phyloP scores from a whole-genome alignment of 2,329 filamentous ascomycete genomes.

The Penicillium palitans region DNA sequence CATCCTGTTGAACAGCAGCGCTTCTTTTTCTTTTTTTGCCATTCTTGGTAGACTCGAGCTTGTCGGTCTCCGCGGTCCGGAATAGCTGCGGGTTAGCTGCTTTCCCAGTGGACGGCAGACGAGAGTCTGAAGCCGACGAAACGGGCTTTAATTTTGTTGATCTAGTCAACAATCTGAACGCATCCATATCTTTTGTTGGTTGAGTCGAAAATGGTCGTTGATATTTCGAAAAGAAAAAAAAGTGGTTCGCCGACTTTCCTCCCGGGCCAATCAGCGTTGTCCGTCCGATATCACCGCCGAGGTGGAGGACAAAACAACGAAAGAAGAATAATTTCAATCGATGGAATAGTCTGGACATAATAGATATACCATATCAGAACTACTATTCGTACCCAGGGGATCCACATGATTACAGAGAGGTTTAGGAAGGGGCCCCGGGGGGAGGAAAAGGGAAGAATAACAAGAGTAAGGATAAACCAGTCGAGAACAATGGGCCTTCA shows the following conservation, averaged over 20 bases:
- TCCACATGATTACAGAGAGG: neutral
- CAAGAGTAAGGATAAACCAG: neutral
- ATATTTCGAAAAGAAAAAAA: slow-evolving; percentile 32
- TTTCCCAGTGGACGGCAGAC: slow-evolving; percentile 44
- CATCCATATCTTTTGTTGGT: slow-evolving; percentile 42
- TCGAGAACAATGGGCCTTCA: neutral
- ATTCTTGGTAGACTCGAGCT: slow-evolving; percentile 29
- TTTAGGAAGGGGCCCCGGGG: too few relatives aligned
- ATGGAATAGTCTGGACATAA: neutral
- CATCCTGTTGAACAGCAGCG: slow-evolving; percentile 22
- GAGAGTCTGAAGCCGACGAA: slow-evolving; percentile 28
- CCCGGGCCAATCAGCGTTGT: slow-evolving; percentile 36
- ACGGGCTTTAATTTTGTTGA: slow-evolving; percentile 45
- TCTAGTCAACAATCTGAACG: slow-evolving; percentile 47
- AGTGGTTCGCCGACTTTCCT: slow-evolving; percentile 25
- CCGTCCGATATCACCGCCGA: neutral
- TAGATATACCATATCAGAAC: neutral
- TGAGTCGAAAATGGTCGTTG: slow-evolving; percentile 13
- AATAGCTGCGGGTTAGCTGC: slow-evolving; percentile 43
- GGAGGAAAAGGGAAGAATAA: neutral
- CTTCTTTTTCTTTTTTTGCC: slow-evolving; percentile 43
- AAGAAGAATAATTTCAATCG: neutral
- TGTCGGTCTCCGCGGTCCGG: slow-evolving; percentile 31
- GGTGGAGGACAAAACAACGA: neutral
- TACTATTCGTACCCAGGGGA: neutral